Evolutionary conservation across 192 early-diverging fungal genomes (phyloP), one percentile per base, ranked within the genome.

Genomic region (Oehlia diaphana): DNA sequence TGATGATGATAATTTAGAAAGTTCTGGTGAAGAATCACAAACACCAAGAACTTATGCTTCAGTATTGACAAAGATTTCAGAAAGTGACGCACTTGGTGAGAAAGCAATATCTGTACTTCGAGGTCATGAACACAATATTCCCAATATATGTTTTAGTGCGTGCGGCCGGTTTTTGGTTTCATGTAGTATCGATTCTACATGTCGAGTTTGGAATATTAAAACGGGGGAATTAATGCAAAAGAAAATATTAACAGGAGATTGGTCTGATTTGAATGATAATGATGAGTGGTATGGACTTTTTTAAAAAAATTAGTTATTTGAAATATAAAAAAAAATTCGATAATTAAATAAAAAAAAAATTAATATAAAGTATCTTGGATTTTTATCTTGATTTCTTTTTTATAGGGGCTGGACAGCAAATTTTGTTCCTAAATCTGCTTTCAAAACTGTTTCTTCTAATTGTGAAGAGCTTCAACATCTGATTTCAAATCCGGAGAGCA

Each of bases 101-200:
- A 66, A 79, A 7, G 79, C 81, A 23, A 77, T 80, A 58, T 80
- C 80, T 49, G 73, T 80, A 19, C 79, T 92, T 8, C 21, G 44
- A 10, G 92, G 92, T 0, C 92, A 92, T 76, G 77, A 71, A 9
- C 85, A 92, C 71, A 92, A 92, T 81, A 86, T 92, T 33, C 92
- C 92, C 0, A 84, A 81, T 37, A 83, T 92, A 23, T 79, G 83
- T 10, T 91, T 92, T 67, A 88, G 84, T 70, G 50, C 77, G 4
- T 88, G 89, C 31, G 92, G 91, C 12, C 42, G 63, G 14, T 92
- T 85, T 80, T 23, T 92, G 14, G 90, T 86, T 14, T 88, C 84
- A 3, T 81, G 88, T 21, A 90, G 88, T 21, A 84, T 92, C 13
- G 92, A 91, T 79, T 47, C 50, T 0, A 84, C 84, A 13, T 90